These are phyloP conservation scores for Rutstroemia sp. DNA, from an alignment of 2,329 filamentous ascomycete genomes.

Conservation along the genomic window DNA sequence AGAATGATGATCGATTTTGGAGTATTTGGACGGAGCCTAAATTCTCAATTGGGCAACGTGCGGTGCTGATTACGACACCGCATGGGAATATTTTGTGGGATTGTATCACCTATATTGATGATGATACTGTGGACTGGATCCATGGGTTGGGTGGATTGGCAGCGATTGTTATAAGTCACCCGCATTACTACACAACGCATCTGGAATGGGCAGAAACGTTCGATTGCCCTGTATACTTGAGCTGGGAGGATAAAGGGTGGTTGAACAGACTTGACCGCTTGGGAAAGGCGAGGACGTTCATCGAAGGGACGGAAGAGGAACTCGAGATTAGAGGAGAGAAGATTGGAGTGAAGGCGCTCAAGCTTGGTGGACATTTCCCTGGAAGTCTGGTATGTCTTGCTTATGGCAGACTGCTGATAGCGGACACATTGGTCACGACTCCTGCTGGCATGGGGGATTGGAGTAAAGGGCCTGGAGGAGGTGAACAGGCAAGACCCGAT, in stretches of 20 bases:
- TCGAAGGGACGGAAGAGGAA: constrained; percentile 35
- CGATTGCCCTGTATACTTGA: constrained; percentile 60
- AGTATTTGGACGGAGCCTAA: constrained; percentile 46
- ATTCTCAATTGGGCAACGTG: constrained; percentile 69
- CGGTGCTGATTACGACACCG: constrained; percentile 58
- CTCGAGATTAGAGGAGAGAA: constrained; percentile 32
- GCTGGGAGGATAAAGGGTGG: constrained; percentile 60
- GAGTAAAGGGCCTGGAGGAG: constrained; percentile 36
- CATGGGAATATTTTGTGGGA: constrained; percentile 75
- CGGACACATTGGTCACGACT: constrained; percentile 69
- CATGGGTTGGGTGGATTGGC: constrained; percentile 54
- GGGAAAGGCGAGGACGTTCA: constrained; percentile 38
- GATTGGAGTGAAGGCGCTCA: constrained; percentile 53
- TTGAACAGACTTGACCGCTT: constrained; percentile 38
- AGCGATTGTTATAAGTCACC: constrained; percentile 71
- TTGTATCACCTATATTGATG: constrained; percentile 62
- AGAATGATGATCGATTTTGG: constrained; percentile 39
- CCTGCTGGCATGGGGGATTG: constrained; percentile 48
- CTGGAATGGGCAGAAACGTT: constrained; percentile 66
- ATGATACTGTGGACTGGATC: constrained; percentile 51
- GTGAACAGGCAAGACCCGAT: constrained; percentile 32
- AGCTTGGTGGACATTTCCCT: constrained; percentile 73
- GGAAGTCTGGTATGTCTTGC: constrained; percentile 64
- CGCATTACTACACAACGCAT: constrained; percentile 76
- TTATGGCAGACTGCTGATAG: constrained; percentile 57